Base-by-base conservation (phyloP, 2,329 filamentous ascomycete genomes). In the Xylaria sp. region DNA sequence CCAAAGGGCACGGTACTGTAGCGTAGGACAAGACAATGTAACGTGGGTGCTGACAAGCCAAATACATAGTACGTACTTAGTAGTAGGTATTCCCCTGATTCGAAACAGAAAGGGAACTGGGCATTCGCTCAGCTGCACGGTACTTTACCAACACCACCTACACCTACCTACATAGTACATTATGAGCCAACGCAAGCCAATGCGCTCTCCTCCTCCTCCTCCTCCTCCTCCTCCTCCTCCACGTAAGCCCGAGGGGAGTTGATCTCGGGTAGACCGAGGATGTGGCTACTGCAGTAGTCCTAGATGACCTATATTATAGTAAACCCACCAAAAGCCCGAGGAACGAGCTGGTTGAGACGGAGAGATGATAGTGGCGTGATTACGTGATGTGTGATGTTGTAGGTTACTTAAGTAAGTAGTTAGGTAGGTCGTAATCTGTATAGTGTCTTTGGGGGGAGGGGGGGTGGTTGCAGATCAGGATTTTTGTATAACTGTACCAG, bases 51-150 rank as follows among this genome's bases (percentile, higher is more conserved):
- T 73, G 71, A 63, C 69, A 61, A 53, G 29, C 42, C 21, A 60
- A 40, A n/a, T 68, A n/a, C n/a, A n/a, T n/a, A n/a, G n/a, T n/a
- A n/a, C n/a, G n/a, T n/a, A n/a, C n/a, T n/a, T n/a, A n/a, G n/a
- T n/a, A n/a, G n/a, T n/a, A n/a, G n/a, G n/a, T n/a, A 35, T 35
- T 35, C 66, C 71, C 69, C 69, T 71, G 71, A 66, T 69, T 69
- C 67, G 69, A 71, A 64, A 67, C 59, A 58, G 44, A 69, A 51
- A 69, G 55, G 44, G 61, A 51, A 68, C 53, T 57, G 63, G 55
- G 57, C 63, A 66, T 66, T 66, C 32, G 47, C 32, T 35, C 32
- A n/a, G 44, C 71, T 73, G 71, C 71, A 73, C 55, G 71, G 71
- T 70, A 73, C 71, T 73, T 73, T 47, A 61, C 55, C 37, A 44